Evolutionary conservation across 2,329 filamentous ascomycete genomes (phyloP), one percentile per base, ranked within the genome.

Genomic region (Metarhizium humberi): DNA sequence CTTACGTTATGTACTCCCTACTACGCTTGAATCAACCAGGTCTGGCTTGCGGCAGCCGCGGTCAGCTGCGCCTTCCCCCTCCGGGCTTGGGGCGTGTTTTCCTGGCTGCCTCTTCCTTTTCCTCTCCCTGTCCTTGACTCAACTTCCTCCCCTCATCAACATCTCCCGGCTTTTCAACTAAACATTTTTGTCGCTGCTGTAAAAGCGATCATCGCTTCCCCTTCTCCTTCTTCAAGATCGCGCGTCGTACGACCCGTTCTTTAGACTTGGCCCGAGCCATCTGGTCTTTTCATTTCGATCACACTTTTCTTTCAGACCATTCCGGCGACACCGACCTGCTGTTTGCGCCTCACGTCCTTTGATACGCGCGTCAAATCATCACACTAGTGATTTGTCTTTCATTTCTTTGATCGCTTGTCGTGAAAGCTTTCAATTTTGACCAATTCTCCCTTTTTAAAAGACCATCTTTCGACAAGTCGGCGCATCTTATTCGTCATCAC

Each of bases 391-490:
- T 30, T 13, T 3, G 13, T 11, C 11, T 16, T 30, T 40, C 46
- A 38, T 46, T 45, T 25, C 40, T 40, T 13, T 45, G 55, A 53
- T 13, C 13, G 36, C 47, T 16, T 34, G 43, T 38, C 20, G 34
- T 6, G 49, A 50, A 30, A 8, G 29, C 25, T 4, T 4, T 48
- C 42, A 53, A 47, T 18, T 30, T 42, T 42, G 51, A 53, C 50
- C 50, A 51, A 4, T 20, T 45, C 42, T 45, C 6, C 32, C 42
- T 13, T 13, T 10, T 30, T 16, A 16, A 29, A 30, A n/a, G 45
- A 48, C 10, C 20, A 48, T 30, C 57, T 54, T 59, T 50, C 54
- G 45, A 45, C 58, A 61, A 52, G 62, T 51, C 63, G 8, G 88
- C 18, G 36, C 54, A 30, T 34, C 50, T 45, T 16, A 2, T 20